These are phyloP conservation scores for Claviceps maximensis DNA, from an alignment of 2,329 filamentous ascomycete genomes.

Conservation along the genomic window DNA sequence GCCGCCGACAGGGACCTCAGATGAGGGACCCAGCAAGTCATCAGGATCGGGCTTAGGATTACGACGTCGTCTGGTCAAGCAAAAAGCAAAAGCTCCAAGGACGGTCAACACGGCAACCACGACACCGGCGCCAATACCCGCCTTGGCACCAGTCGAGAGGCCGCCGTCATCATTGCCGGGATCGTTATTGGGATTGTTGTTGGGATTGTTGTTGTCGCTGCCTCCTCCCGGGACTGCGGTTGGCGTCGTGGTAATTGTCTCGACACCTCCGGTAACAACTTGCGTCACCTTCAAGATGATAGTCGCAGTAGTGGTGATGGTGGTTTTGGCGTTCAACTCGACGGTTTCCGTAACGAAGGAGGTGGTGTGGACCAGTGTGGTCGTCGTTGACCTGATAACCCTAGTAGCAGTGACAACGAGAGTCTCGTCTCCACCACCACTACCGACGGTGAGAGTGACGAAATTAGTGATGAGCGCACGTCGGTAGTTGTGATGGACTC, in stretches of 20 bases:
- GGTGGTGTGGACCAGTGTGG: slow-evolving; percentile 16
- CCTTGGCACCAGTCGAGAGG: slow-evolving; percentile 29
- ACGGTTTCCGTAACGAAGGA: slow-evolving; percentile 20
- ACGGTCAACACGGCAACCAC: slow-evolving; percentile 24
- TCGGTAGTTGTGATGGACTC: slow-evolving; percentile 16
- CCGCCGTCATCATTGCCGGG: slow-evolving; percentile 12
- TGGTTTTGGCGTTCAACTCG: slow-evolving; percentile 23
- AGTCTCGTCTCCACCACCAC: slow-evolving; percentile 12
- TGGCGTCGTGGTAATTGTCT: slow-evolving; percentile 15
- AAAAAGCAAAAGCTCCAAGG: slow-evolving; percentile 17
- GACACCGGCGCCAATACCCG: slow-evolving; percentile 28
- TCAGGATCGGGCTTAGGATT: slow-evolving; percentile 22
- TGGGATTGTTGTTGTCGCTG: slow-evolving; percentile 8
- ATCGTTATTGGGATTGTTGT: slow-evolving; percentile 1
- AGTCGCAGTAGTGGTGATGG: slow-evolving; percentile 24
- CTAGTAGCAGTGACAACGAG: slow-evolving; percentile 18
- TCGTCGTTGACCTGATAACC: slow-evolving; percentile 20
- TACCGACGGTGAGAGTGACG: slow-evolving; percentile 19
- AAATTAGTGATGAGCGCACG: slow-evolving; percentile 20
- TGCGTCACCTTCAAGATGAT: slow-evolving; percentile 21
- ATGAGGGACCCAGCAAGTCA: slow-evolving; percentile 26
- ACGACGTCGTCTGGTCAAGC: slow-evolving; percentile 19
- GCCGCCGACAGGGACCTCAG: slow-evolving; percentile 27
- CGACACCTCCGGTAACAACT: slow-evolving; percentile 18
- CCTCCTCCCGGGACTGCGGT: slow-evolving; percentile 13